Base-by-base conservation (phyloP, 108 stramenopile genomes). In the Nannochloropsis gaditana region DNA sequence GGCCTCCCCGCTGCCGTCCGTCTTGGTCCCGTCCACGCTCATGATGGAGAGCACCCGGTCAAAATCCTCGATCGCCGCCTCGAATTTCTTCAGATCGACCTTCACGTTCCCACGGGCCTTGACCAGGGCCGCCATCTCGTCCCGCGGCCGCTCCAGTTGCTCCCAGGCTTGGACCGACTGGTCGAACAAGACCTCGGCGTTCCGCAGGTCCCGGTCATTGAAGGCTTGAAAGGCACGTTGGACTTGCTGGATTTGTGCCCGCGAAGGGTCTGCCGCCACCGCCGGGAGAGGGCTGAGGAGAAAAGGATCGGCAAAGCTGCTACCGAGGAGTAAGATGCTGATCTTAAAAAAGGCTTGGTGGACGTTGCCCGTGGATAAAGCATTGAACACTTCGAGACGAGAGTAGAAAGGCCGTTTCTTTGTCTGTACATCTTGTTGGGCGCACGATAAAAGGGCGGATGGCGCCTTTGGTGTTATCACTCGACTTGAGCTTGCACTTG, bases 41-140 rank as follows among this genome's bases (percentile, higher is more conserved):
- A 82, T 82, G 82, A 44, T 31, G 10, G 82, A 17, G 43, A 82
- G 6, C 42, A 42, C 43, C 4, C 82, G 3, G 43, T 82, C 82
- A 42, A 42, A 82, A 42, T 82, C 82, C 42, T 11, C 9, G 4
- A 82, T 17, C 19, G 82, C 82, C 41, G 82, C 82, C 11, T 43
- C 82, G 11, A 82, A 82, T 42, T 82, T 43, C 82, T 82, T 82
- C 19, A 82, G 82, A 5, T 82, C 82, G 43, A 82, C 82, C 11
- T 19, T 31, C 4, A 82, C 82, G 82, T 82, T 82, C 43, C 82
- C 82, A 5, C 82, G 82, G 15, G 82, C 82, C 43, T 44, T 82
- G 82, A 44, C 17, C 82, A 82, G 44, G 43, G 43, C 43, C 10
- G 43, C 82, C 43, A 44, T 82, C 82, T 82, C 82, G 43, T 82